Percentiles rank a stretch among this genome's conserved stretches.
Conservation (phyloP, 192 early-diverging fungal genomes). For the Pilaira anomala region DNA sequence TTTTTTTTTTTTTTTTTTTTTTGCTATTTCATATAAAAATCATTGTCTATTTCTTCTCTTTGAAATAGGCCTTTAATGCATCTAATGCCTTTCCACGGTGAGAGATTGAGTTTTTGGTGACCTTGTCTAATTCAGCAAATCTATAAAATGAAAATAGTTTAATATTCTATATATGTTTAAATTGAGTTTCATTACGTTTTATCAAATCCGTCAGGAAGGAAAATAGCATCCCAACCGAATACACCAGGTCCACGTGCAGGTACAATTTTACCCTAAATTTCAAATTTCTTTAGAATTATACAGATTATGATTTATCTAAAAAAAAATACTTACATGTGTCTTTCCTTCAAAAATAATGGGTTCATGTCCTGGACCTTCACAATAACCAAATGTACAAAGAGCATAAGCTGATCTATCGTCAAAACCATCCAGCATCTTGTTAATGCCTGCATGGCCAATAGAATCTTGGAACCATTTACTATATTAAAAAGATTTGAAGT, state of each 20-base stretch:
- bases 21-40: no score
- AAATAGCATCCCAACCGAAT: conserved; percentile 98
- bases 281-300: neutral
- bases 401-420: conserved; percentile 88
- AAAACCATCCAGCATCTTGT: conserved; percentile 83
- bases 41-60: neutral
- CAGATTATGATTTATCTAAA: neutral
- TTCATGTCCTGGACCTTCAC: conserved; percentile 75
- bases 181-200: conserved; percentile 46
- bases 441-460: conserved; percentile 76
- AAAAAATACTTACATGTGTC: conserved; percentile 46
- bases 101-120: conserved; percentile 85
- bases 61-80: conserved; percentile 60
- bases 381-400: conserved; percentile 89
- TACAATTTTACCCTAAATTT: conserved; percentile 73
- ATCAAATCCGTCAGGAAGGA: conserved; percentile 75
- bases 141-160: conserved; percentile 37
- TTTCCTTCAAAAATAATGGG: conserved; percentile 86
- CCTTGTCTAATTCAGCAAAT: conserved; percentile 87
- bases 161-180: neutral
- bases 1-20: no score
- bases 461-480: conserved; percentile 94
- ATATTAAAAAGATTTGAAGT: conserved; percentile 10
- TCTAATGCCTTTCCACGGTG: conserved; percentile 80
- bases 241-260: conserved; percentile 70